A percentile compares a stretch with the other conserved stretches of the same genome.
phyloP scores from a whole-genome alignment of 345 rosid genomes.

The Cardamine occulta region DNA sequence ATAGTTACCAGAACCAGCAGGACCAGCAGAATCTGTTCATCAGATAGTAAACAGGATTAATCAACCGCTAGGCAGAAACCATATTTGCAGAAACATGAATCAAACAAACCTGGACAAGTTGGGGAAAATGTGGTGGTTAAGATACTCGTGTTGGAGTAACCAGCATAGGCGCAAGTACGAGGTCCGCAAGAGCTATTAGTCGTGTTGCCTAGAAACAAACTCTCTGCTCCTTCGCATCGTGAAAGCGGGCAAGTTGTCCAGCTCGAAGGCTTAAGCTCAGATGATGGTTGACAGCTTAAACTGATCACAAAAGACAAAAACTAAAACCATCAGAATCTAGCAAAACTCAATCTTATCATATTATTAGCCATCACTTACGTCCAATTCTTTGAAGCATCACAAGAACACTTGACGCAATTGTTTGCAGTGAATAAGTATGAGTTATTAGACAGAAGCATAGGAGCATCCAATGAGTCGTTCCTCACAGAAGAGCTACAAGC shows the following conservation, averaged over 20 bases:
- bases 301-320: conserved; percentile 48
- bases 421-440: conserved; percentile 65
- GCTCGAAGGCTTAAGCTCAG: conserved; percentile 41
- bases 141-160: conserved; percentile 54
- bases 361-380: conserved; percentile 50
- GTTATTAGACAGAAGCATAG: conserved; percentile 55
- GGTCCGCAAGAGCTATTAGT: conserved; percentile 46
- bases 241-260: conserved; percentile 58
- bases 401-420: conserved; percentile 66
- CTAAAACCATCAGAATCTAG: conserved; percentile 21
- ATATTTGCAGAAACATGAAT: conserved; percentile 5
- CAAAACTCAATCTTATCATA: background rate
- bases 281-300: conserved; percentile 65
- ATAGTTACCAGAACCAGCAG: conserved; percentile 31
- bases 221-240: conserved; percentile 53
- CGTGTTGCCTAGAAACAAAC: conserved; percentile 52
- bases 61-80: background rate
- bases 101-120: conserved; percentile 38
- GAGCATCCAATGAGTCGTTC: conserved; percentile 52
- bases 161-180: conserved; percentile 69
- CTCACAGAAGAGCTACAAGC: conserved; percentile 69
- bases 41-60: background rate
- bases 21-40: conserved; percentile 43
- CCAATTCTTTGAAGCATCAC: conserved; percentile 63
- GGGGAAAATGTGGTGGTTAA: conserved; percentile 45